These are phyloP conservation scores for Cutaneotrichosporon sp. DNA, from an alignment of 1,284 basidiomycete genomes.

Conservation along the genomic window DNA sequence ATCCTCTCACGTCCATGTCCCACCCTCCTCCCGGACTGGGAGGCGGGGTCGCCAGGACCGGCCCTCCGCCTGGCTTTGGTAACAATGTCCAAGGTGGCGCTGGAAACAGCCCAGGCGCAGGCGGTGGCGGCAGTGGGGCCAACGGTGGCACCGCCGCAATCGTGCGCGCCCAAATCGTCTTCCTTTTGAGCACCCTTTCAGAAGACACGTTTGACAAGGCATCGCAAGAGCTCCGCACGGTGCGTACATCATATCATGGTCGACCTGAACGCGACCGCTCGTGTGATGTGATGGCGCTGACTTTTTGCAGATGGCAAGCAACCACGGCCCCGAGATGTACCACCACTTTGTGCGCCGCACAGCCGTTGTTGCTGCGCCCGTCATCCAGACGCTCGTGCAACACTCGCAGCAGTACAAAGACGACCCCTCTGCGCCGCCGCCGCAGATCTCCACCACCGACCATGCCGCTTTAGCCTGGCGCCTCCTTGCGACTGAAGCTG, in stretches of 20 bases:
- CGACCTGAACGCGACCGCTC: background rate
- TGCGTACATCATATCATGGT: conserved; percentile 56
- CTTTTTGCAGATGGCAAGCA: conserved; percentile 74
- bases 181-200: conserved; percentile 85
- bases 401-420: conserved; percentile 47
- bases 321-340: conserved; percentile 92
- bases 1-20: conserved; percentile 32
- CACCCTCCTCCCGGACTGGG: conserved; percentile 51
- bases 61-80: conserved; percentile 51
- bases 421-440: conserved; percentile 46
- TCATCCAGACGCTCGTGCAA: conserved; percentile 47
- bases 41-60: conserved; percentile 48
- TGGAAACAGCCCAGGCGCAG: conserved; percentile 10
- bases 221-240: conserved; percentile 83
- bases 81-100: conserved; percentile 13
- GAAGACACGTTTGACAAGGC: conserved; percentile 93
- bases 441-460: conserved; percentile 41
- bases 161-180: conserved; percentile 69
- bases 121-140: conserved; percentile 19
- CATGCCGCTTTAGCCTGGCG: conserved; percentile 49
- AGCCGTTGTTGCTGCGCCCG: conserved; percentile 64
- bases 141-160: conserved; percentile 49
- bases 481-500: conserved; percentile 48
- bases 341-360: conserved; percentile 91
- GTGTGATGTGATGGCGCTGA: conserved; percentile 13